Conservation (phyloP, 805 yeast genomes). For the Jamesozyma jinghongensis region DNA sequence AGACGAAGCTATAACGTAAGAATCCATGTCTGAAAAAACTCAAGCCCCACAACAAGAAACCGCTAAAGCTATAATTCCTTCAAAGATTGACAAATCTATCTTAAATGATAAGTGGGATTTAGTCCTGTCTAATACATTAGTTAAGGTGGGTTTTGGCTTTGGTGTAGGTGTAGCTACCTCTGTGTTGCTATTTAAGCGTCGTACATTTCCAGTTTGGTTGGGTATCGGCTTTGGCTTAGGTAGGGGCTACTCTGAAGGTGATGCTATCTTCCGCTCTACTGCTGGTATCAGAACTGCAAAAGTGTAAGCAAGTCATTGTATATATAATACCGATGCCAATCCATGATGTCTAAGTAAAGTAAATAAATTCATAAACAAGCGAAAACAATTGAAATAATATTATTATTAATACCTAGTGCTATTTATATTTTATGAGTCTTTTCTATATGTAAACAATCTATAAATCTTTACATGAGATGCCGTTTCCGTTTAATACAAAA, state of each 20-base stretch:
- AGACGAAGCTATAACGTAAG: background rate
- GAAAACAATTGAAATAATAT: too few relatives aligned
- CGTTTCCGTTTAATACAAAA: too few relatives aligned
- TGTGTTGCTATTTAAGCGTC: conserved; percentile 80
- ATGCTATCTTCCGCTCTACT: conserved; percentile 82
- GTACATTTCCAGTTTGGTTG: conserved; percentile 96
- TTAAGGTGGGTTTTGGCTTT: conserved; percentile 91
- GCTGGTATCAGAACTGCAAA: conserved; percentile 70
- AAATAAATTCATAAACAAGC: background rate
- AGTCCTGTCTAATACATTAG: conserved; percentile 86
- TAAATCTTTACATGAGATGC: too few relatives aligned
- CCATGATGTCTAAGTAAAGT: background rate
- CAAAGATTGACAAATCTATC: conserved; percentile 43
- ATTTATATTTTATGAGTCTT: too few relatives aligned
- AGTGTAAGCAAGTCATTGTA: conserved; percentile 35
- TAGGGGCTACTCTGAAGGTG: conserved; percentile 97
- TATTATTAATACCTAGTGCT: too few relatives aligned
- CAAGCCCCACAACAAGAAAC: background rate
- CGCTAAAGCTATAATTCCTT: background rate
- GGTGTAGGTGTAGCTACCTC: conserved; percentile 95
- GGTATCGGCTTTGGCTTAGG: conserved; percentile 98
- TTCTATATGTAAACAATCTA: too few relatives aligned
- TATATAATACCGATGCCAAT: background rate
- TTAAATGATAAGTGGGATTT: conserved; percentile 85
- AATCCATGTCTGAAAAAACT: conserved; percentile 18